Evolutionary conservation across 139 green algal species (phyloP), one percentile per base, ranked within the genome.

Genomic region (Tetradesmus obliquus): DNA sequence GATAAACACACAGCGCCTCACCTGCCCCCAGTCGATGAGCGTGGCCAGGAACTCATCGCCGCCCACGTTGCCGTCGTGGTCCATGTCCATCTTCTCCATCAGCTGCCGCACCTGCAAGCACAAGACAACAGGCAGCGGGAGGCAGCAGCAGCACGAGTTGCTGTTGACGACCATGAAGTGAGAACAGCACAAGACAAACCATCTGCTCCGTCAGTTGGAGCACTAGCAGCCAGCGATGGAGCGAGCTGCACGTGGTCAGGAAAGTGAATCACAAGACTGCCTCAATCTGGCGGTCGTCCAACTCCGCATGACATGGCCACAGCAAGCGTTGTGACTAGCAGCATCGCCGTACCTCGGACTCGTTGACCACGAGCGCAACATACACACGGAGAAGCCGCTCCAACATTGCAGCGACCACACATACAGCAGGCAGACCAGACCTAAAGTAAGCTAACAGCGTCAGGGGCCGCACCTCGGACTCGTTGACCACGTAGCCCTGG

Each of bases 21-120:
- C 88, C 69, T 76, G 54, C 19, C 82, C 90, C 97, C 97, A 99
- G 93, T 99, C 97, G 15, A 98, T 90, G 45, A 99, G 94, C 15
- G 95, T 97, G 20, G 97, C 95, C 82, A 98, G 92, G 93, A 99
- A 98, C 96, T 99, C 97, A 20, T 94, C 92, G 22, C 97, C 93
- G 22, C 96, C 92, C 2, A 98, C 91, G 55, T 92, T 94, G 91
- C 97, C 97, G 84, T 98, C 95, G 24, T 95, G 90, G 92, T 97
- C 92, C 12, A 94, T 88, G 92, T 97, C 96, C 51, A 97, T 91
- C 55, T 79, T 79, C 45, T 90, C 71, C 90, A 92, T 92, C 55
- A 92, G 57, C 90, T 93, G 93, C 5, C 88, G 82, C 93, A 98
- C 94, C 84, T 93, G 84, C 89, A 91, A 58, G 13, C 6, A 7